These are phyloP conservation scores for Panicum miliaceum DNA, from an alignment of 176 grass and related monocot species.

Conservation along the genomic window DNA sequence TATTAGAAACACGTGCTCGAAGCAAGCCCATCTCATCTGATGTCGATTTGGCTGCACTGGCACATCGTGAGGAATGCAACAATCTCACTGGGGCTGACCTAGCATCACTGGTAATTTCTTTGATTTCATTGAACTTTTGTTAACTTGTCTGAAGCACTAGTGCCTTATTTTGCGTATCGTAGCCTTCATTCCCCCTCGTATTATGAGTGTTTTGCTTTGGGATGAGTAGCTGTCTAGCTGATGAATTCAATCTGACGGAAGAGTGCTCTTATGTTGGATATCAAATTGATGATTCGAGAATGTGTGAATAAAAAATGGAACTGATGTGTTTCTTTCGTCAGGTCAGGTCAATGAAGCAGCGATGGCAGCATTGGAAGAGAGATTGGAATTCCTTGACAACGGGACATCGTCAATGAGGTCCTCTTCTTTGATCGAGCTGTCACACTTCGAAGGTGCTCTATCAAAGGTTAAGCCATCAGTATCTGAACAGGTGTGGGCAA, in stretches of 20 bases:
- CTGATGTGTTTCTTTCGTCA: conserved; percentile 37
- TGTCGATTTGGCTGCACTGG: conserved; percentile 66
- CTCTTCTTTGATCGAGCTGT: conserved; percentile 47
- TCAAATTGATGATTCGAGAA: not conserved
- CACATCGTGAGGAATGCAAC: conserved; percentile 54
- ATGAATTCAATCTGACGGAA: not conserved
- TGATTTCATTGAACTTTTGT: not conserved
- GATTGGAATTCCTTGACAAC: conserved; percentile 44
- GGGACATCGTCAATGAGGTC: conserved; percentile 48
- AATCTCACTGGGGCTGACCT: conserved; percentile 82
- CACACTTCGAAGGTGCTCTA: conserved; percentile 69
- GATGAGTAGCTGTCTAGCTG: not conserved
- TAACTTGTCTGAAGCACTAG: not conserved
- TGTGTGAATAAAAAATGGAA: not conserved
- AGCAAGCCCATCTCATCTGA: conserved; percentile 62
- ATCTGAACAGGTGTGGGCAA: conserved; percentile 62
- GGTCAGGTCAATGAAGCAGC: conserved; percentile 90
- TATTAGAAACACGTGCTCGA: conserved; percentile 73
- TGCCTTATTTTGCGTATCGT: not conserved
- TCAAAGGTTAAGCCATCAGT: conserved; percentile 75
- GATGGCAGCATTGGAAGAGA: conserved; percentile 73
- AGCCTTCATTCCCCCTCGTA: not conserved
- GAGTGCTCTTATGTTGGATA: not conserved
- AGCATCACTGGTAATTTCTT: conserved; percentile 65
- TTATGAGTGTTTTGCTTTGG: not conserved